Evolutionary conservation across 163 green algal genomes (phyloP).

Genomic region (Volvox carteri): DNA sequence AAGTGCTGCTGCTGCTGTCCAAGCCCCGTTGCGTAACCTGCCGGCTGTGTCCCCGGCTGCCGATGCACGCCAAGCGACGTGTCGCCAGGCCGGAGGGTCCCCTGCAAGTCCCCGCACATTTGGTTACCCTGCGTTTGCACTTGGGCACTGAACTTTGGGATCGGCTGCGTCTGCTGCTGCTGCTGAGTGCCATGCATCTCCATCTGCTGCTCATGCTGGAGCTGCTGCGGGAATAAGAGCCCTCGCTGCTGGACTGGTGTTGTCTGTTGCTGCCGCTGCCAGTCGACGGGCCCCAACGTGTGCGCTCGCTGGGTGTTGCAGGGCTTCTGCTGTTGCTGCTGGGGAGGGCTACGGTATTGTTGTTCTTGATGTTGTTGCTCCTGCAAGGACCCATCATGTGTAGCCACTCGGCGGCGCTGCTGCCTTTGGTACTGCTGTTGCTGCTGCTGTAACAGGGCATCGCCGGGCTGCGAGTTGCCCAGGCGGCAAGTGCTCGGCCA

Average conservation of each 20-base stretch:
- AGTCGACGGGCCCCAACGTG: background rate
- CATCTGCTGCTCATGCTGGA: background rate
- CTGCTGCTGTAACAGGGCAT: background rate
- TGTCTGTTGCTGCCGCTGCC: conserved; percentile 17
- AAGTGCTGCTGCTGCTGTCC: background rate
- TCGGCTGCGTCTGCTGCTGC: background rate
- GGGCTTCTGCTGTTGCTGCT: background rate
- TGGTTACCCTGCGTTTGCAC: background rate
- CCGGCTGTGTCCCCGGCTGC: no score
- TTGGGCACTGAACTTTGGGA: background rate
- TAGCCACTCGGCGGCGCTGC: background rate
- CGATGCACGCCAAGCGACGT: no score
- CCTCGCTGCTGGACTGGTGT: no score
- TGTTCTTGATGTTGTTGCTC: background rate
- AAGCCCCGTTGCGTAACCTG: no score
- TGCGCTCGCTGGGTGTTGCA: background rate
- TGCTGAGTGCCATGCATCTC: background rate
- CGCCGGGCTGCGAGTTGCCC: background rate
- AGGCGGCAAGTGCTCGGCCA: background rate
- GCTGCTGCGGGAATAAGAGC: no score
- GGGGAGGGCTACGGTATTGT: no score
- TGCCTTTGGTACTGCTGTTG: background rate
- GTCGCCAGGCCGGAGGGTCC: no score
- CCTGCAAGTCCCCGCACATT: background rate
- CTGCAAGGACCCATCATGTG: background rate